Percentiles rank a stretch among this genome's conserved stretches.
Evolutionary conservation across 179 eudicot species (phyloP).

Genomic region (Spergularia azorica): DNA sequence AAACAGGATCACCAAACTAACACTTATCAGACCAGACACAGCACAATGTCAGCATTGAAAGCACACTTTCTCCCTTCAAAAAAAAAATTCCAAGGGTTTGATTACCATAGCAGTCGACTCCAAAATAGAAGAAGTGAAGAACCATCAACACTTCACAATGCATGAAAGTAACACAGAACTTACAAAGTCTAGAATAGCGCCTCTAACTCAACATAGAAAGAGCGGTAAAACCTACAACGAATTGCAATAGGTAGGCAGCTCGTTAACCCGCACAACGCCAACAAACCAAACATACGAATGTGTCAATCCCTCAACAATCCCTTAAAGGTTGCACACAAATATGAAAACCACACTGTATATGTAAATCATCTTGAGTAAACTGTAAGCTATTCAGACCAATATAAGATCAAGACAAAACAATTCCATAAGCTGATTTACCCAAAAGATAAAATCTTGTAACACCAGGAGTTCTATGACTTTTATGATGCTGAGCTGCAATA

Average conservation of each 20-base stretch:
- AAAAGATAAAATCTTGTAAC: constrained; percentile 23
- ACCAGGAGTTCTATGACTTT: constrained; percentile 7
- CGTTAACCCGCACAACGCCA: neutral
- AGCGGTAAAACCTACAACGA: too few species aligned
- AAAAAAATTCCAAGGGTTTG: too few species aligned
- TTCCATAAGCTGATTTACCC: constrained; percentile 22
- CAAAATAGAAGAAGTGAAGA: neutral
- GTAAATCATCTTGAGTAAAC: neutral
- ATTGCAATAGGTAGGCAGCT: neutral
- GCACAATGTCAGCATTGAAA: too few species aligned
- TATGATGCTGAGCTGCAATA: constrained; percentile 24
- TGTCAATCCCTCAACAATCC: neutral
- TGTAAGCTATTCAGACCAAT: neutral
- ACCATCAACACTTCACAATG: neutral
- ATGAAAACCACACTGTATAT: constrained; percentile 4
- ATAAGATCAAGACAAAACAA: neutral
- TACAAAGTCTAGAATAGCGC: neutral
- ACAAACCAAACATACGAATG: neutral
- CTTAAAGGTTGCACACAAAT: neutral
- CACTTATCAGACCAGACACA: neutral
- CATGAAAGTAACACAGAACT: neutral
- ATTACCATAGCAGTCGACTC: too few species aligned
- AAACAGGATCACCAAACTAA: neutral
- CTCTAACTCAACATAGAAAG: too few species aligned
- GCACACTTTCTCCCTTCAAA: too few species aligned